Evolutionary conservation across 2,329 filamentous ascomycete genomes (phyloP).

Genomic region (Trichoderma asperellum): DNA sequence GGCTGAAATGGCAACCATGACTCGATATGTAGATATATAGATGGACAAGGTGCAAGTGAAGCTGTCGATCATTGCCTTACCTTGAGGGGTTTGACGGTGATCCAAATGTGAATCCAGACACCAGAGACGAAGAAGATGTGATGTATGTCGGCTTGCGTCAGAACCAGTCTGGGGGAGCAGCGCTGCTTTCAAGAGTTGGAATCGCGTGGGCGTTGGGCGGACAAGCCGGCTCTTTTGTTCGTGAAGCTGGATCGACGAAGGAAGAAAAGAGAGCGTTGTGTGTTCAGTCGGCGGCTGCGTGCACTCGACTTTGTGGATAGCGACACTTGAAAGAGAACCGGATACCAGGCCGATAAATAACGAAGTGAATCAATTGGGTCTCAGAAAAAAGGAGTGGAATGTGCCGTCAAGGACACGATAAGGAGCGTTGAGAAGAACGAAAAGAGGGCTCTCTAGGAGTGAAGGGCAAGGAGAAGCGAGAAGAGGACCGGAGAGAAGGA

Average conservation of each 20-base stretch:
- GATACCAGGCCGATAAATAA: conserved; percentile 19
- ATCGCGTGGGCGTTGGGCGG: conserved; percentile 32
- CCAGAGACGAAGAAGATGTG: conserved; percentile 12
- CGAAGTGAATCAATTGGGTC: conserved; percentile 21
- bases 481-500: conserved; percentile 31
- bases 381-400: conserved; percentile 39
- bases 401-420: conserved; percentile 40
- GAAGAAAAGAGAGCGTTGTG: neutral
- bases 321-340: conserved; percentile 22
- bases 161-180: conserved; percentile 33
- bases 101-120: neutral
- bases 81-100: conserved; percentile 20
- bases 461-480: conserved; percentile 35
- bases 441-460: conserved; percentile 27
- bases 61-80: conserved; percentile 21
- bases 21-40: neutral
- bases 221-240: conserved; percentile 31
- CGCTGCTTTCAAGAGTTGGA: conserved; percentile 23
- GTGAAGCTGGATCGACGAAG: conserved; percentile 4
- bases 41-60: neutral
- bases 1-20: neutral
- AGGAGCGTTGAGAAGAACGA: conserved; percentile 21
- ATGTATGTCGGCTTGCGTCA: conserved; percentile 31
- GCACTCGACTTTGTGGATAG: conserved; percentile 26
- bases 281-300: conserved; percentile 27